These are phyloP conservation scores for Trapa incisa DNA, from an alignment of 345 rosid genomes.

Conservation along the genomic window DNA sequence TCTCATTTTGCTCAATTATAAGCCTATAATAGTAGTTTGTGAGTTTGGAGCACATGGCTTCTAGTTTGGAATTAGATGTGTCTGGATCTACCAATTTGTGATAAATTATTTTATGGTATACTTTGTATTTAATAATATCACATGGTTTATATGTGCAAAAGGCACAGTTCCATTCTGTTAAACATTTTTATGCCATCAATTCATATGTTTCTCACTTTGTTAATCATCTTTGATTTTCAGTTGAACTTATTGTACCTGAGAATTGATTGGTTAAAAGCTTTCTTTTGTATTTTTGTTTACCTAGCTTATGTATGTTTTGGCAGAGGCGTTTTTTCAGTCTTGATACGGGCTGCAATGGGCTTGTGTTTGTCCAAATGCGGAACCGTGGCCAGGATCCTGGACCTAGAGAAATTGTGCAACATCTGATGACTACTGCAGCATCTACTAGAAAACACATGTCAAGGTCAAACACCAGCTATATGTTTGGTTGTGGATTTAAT, in stretches of 20 bases:
- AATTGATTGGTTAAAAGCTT: neutral
- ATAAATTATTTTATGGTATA: neutral
- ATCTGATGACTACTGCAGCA: slow-evolving; percentile 74
- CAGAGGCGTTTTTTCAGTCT: slow-evolving; percentile 77
- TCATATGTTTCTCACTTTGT: neutral
- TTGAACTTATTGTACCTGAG: neutral
- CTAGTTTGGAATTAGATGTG: neutral
- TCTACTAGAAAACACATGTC: slow-evolving; percentile 84
- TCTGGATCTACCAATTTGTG: neutral
- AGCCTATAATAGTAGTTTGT: neutral
- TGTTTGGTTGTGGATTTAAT: neutral
- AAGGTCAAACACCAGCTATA: slow-evolving; percentile 34
- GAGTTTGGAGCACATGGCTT: neutral
- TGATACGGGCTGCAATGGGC: slow-evolving; percentile 91
- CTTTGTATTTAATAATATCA: neutral
- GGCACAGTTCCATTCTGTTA: neutral
- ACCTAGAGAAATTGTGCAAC: slow-evolving; percentile 77
- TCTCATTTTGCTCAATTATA: neutral
- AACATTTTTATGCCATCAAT: neutral
- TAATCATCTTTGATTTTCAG: neutral
- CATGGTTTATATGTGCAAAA: neutral
- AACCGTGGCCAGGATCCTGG: slow-evolving; percentile 69
- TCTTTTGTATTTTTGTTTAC: neutral
- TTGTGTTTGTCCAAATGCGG: slow-evolving; percentile 84
- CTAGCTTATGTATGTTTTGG: slow-evolving; percentile 7